Evolutionary conservation across 352 stramenopile genomes (phyloP).

Genomic region (Blastocystis sp.): DNA sequence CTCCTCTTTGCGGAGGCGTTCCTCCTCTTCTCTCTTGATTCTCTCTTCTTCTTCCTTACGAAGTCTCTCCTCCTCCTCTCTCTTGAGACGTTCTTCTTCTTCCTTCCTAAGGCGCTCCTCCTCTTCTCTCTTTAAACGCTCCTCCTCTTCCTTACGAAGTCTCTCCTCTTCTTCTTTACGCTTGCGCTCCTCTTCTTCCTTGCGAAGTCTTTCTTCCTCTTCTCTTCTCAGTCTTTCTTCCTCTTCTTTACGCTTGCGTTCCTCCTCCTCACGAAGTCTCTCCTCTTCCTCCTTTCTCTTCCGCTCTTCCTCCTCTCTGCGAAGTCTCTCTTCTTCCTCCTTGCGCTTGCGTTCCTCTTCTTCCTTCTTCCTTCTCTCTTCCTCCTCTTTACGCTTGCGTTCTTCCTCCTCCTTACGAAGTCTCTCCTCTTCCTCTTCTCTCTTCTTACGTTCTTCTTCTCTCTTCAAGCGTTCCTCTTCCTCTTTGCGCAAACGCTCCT

Average conservation of each 20-base stretch:
- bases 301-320: not conserved
- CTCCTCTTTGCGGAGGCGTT: not conserved
- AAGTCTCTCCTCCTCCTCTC: not conserved
- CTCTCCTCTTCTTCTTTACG: not conserved
- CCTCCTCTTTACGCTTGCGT: not conserved
- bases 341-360: not conserved
- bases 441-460: not conserved
- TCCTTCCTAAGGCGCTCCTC: too few relatives aligned
- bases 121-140: not conserved
- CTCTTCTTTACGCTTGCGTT: not conserved
- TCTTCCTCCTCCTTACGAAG: not conserved
- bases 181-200: not conserved
- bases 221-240: not conserved
- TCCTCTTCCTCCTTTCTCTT: not conserved
- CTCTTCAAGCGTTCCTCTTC: not conserved
- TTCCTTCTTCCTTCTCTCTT: not conserved
- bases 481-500: conserved; percentile 25
- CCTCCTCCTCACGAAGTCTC: not conserved
- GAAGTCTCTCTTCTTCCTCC: not conserved
- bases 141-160: too few relatives aligned
- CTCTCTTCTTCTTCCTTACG: not conserved
- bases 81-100: not conserved
- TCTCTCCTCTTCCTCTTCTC: not conserved
- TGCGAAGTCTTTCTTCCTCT: not conserved
- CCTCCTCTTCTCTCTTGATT: not conserved